Percentiles rank a stretch among this genome's conserved stretches.
phyloP scores from a whole-genome alignment of 495 filamentous ascomycete genomes.

The Daldinia decipiens region DNA sequence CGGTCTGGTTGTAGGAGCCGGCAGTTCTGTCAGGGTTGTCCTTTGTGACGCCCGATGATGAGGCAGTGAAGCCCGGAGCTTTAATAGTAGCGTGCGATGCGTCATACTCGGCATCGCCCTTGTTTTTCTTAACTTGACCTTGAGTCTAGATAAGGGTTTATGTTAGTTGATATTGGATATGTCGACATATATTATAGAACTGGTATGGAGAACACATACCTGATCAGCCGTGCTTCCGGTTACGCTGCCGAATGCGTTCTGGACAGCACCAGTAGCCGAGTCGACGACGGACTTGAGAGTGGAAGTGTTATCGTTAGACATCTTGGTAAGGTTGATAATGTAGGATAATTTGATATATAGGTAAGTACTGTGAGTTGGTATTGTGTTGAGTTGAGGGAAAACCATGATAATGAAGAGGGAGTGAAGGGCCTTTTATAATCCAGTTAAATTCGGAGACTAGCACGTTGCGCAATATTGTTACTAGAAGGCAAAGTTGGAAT shows the following conservation, averaged over 20 bases:
- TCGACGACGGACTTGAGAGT: slow-evolving; percentile 85
- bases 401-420: neutral
- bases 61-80: slow-evolving; percentile 72
- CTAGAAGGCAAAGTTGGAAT: neutral
- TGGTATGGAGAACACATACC: slow-evolving; percentile 52
- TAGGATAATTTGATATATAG: neutral
- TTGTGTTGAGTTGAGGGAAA: neutral
- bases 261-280: slow-evolving; percentile 75
- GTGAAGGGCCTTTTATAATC: slow-evolving; percentile 10
- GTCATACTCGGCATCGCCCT: slow-evolving; percentile 71
- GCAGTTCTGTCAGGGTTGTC: slow-evolving; percentile 76
- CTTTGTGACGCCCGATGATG: slow-evolving; percentile 73
- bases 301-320: slow-evolving; percentile 78
- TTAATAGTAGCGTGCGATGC: slow-evolving; percentile 78
- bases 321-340: slow-evolving; percentile 46
- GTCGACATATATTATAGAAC: neutral
- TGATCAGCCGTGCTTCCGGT: slow-evolving; percentile 79
- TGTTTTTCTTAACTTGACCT: slow-evolving; percentile 67
- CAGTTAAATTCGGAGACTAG: neutral
- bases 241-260: slow-evolving; percentile 74
- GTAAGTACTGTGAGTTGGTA: neutral
- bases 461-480: neutral
- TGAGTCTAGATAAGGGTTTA: slow-evolving; percentile 42
- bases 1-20: slow-evolving; percentile 86
- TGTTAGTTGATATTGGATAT: slow-evolving; percentile 26